Evolutionary conservation across 495 filamentous ascomycete species (phyloP).

Genomic region (Pyrenopolyporus hunteri): DNA sequence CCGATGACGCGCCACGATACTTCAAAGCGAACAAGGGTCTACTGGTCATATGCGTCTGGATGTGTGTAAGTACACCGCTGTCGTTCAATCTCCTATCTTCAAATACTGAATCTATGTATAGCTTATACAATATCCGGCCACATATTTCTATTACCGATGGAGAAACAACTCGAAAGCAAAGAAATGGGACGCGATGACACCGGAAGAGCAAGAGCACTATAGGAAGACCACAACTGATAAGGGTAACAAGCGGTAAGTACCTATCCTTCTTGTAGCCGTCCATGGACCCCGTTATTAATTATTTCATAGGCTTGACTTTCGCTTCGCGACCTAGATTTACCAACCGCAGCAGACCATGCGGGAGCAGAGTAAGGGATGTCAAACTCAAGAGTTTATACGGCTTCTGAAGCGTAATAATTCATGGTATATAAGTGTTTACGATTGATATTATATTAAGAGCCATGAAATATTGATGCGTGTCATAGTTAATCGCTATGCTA

Average conservation of each 20-base stretch:
- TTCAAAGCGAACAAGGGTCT: slow-evolving; percentile 39
- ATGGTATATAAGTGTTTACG: no score
- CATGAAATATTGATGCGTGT: no score
- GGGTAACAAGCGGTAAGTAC: slow-evolving; percentile 44
- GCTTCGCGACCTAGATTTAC: slow-evolving; percentile 31
- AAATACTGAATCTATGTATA: not conserved
- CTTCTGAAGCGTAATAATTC: no score
- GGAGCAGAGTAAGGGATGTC: not conserved
- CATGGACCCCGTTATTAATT: not conserved
- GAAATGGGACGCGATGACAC: slow-evolving; percentile 45
- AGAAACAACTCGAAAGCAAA: slow-evolving; percentile 41
- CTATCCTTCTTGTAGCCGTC: not conserved
- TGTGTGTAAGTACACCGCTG: slow-evolving; percentile 34
- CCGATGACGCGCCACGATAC: slow-evolving; percentile 34
- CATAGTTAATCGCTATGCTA: no score
- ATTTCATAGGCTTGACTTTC: slow-evolving; percentile 34
- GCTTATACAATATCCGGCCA: slow-evolving; percentile 38
- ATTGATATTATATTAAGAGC: no score
- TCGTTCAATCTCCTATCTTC: not conserved
- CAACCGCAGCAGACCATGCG: not conserved
- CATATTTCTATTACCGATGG: slow-evolving; percentile 45
- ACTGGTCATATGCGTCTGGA: slow-evolving; percentile 39
- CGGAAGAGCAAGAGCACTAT: slow-evolving; percentile 40
- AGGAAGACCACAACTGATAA: slow-evolving; percentile 37
- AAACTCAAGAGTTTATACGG: no score